A percentile compares a stretch with the other conserved stretches of the same genome.
Evolutionary conservation across 345 rosid species (phyloP).

Genomic region (Citrus glauca): DNA sequence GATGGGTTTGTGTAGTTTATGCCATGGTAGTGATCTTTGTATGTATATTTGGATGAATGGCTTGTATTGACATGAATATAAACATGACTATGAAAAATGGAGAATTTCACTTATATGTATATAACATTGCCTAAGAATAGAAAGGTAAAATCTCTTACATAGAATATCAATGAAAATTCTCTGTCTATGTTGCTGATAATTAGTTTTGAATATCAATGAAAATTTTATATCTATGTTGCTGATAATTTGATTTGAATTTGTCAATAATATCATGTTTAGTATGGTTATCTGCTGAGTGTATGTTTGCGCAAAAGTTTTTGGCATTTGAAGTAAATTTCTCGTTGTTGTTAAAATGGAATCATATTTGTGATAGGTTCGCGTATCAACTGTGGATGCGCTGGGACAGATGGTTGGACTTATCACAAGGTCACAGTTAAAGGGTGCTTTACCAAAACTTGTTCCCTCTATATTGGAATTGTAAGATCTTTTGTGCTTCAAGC

Average conservation of each 20-base stretch:
- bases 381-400: constrained; percentile 86
- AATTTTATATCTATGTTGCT: background rate
- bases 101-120: background rate
- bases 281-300: background rate
- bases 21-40: background rate
- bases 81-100: background rate
- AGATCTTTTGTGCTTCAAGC: constrained; percentile 21
- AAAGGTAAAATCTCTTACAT: background rate
- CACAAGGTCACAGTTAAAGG: constrained; percentile 73
- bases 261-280: background rate
- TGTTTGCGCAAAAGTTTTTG: background rate
- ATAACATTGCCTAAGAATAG: too few relatives aligned
- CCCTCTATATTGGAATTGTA: constrained; percentile 89
- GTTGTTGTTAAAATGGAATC: constrained; percentile 6
- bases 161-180: background rate
- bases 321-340: background rate
- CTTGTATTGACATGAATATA: background rate
- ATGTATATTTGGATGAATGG: background rate
- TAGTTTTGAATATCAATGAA: background rate
- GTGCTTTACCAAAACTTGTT: constrained; percentile 87
- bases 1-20: background rate
- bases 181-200: too few relatives aligned
- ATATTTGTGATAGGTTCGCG: constrained; percentile 63
- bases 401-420: constrained; percentile 98
- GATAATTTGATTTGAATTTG: background rate